A percentile compares a stretch with the other conserved stretches of the same genome.
phyloP scores from a whole-genome alignment of 257 asterid genomes.

The Gynochthodes officinalis region DNA sequence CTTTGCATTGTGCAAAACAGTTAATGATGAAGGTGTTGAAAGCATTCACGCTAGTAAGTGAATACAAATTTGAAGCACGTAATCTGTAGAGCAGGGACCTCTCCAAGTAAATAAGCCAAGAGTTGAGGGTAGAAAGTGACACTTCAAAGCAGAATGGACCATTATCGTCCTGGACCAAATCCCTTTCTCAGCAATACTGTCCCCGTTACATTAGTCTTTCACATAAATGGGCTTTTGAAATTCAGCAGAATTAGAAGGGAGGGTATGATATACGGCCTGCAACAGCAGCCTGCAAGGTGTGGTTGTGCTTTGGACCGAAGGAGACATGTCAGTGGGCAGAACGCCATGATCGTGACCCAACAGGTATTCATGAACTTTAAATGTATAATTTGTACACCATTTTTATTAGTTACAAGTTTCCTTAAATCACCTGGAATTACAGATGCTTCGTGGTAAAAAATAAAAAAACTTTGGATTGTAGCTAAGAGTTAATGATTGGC shows the following conservation, averaged over 20 bases:
- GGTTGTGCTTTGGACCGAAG: slow-evolving; percentile 29
- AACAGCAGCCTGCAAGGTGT: background rate
- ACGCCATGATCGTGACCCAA: slow-evolving; percentile 52
- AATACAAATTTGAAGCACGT: background rate
- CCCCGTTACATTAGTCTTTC: background rate
- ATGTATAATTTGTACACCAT: background rate
- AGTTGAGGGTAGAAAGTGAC: background rate
- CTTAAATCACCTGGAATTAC: slow-evolving; percentile 37
- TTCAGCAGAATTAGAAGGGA: background rate
- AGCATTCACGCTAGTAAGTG: too few relatives aligned
- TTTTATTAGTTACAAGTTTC: slow-evolving; percentile 19
- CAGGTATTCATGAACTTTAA: slow-evolving; percentile 16
- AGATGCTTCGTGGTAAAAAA: background rate
- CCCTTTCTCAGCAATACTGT: background rate
- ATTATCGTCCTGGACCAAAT: slow-evolving; percentile 9
- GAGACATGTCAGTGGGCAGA: slow-evolving; percentile 70
- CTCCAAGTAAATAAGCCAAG: background rate
- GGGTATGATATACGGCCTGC: slow-evolving; percentile 1
- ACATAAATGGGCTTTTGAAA: slow-evolving; percentile 5
- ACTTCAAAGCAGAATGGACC: slow-evolving; percentile 3
- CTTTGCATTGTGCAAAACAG: too few relatives aligned
- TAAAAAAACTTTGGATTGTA: slow-evolving; percentile 16
- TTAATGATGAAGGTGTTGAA: background rate
- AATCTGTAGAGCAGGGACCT: background rate
- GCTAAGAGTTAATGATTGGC: background rate